A percentile compares a stretch with the other conserved stretches of the same genome.
Evolutionary conservation across 192 early-diverging fungal genomes (phyloP).

Genomic region (Entomortierella lignicola): DNA sequence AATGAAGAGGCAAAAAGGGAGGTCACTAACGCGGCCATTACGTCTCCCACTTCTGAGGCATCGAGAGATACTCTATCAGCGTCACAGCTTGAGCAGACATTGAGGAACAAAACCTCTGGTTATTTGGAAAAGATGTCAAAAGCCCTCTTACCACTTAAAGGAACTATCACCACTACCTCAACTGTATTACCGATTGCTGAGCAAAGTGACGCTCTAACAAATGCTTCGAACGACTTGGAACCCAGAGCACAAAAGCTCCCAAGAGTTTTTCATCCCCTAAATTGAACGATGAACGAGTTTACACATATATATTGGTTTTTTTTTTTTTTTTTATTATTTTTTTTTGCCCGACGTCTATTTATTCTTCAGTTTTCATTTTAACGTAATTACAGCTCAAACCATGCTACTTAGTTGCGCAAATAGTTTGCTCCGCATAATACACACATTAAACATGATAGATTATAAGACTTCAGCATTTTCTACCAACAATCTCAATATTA

Average conservation of each 20-base stretch:
- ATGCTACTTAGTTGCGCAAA: neutral
- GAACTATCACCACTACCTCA: neutral
- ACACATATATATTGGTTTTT: no score
- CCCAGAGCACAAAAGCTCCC: constrained; percentile 16
- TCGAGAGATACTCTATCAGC: constrained; percentile 16
- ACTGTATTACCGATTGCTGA: neutral
- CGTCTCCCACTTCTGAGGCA: constrained; percentile 22
- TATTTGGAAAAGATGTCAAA: constrained; percentile 53
- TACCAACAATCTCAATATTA: constrained; percentile 5
- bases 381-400: neutral
- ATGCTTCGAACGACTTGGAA: neutral
- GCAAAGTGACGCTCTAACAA: neutral
- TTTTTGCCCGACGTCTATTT: no score
- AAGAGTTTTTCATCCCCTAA: constrained; percentile 42
- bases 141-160: constrained; percentile 18
- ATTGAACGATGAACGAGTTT: constrained; percentile 9
- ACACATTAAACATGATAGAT: neutral
- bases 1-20: constrained; percentile 28
- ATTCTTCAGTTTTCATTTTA: neutral
- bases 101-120: constrained; percentile 41
- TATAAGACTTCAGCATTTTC: no score
- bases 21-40: neutral
- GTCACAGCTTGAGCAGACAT: constrained; percentile 10
- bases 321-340: no score
- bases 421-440: constrained; percentile 11